phyloP scores from a whole-genome alignment of 2,329 filamentous ascomycete genomes.

The Exophiala sp. region DNA sequence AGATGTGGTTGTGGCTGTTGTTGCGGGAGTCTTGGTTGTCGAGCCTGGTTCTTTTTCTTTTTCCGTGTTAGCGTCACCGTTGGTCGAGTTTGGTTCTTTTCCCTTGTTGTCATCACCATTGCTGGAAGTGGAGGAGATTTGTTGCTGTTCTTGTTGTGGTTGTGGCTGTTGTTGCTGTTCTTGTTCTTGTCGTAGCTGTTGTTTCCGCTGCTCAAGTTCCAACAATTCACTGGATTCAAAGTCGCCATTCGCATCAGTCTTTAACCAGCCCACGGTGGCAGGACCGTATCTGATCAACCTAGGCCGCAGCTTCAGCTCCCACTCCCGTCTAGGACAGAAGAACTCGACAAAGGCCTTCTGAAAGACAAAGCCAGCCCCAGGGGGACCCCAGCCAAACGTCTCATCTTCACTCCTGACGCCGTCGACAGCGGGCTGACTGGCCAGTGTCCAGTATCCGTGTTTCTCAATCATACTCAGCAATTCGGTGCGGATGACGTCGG shows the following conservation, averaged over 20 bases:
- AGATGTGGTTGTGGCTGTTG: slow-evolving; percentile 27
- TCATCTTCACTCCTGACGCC: slow-evolving; percentile 68
- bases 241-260: slow-evolving; percentile 69
- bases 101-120: too few relatives aligned
- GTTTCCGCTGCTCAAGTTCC: neutral
- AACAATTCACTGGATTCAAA: slow-evolving; percentile 53
- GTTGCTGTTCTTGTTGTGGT: slow-evolving; percentile 32
- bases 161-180: slow-evolving; percentile 16
- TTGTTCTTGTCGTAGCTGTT: neutral
- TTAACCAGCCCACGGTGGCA: slow-evolving; percentile 77
- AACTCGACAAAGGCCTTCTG: slow-evolving; percentile 98
- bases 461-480: slow-evolving; percentile 69
- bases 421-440: slow-evolving; percentile 90
- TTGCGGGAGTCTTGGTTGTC: too few relatives aligned
- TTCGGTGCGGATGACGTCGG: slow-evolving; percentile 68
- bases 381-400: slow-evolving; percentile 89
- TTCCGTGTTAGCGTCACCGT: too few relatives aligned
- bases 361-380: slow-evolving; percentile 81
- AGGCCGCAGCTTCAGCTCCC: slow-evolving; percentile 55
- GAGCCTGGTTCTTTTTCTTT: too few relatives aligned
- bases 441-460: slow-evolving; percentile 90
- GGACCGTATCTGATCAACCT: slow-evolving; percentile 56
- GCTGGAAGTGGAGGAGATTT: too few relatives aligned
- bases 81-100: too few relatives aligned
- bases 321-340: slow-evolving; percentile 73